Evolutionary conservation across 1,284 basidiomycete species (phyloP), one percentile per base, ranked within the genome.

Genomic region (Sutorius eximius): DNA sequence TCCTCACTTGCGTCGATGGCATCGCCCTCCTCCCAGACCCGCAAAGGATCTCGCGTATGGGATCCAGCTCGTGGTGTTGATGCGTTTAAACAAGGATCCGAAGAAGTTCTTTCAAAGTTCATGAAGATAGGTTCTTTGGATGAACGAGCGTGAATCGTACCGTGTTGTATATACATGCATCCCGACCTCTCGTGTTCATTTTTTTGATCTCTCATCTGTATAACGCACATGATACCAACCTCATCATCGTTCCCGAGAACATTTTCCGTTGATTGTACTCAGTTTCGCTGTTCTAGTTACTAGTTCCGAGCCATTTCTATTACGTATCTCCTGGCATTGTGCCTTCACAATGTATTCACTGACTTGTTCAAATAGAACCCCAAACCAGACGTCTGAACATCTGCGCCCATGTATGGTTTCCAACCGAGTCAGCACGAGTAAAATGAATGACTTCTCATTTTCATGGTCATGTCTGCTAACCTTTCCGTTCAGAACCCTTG

Each of bases 1-100:
- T 33, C 56, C 15, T 43, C 56, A 29, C 59, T 60, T 22, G 65
- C 83, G 0, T 82, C 83, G 0, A 63, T 74, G 29, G 77, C 80
- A 3, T 77, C 81, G 0, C 58, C 69, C 37, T 48, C 53, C 32
- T 38, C 24, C 11, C 52, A 36, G 44, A 46, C 4, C 65, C 74
- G 36, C 41, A 66, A 48, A 71, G 78, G 61, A 78, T 77, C 63
- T 70, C 79, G 89, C 11, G 85, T 86, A 5, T 92, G 86, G 82
- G 87, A 93, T 65, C 88, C 90, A 18, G 83, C 86, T 12, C 81
- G 89, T 20, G 86, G 86, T 43, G 85, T 93, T 8, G 90, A 93
- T 52, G 62, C 87, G 37, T 91, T 93, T 72, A 93, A 91, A 71
- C 82, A 82, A 52, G 85, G 87, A 20, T 91, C 90, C 3, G 91